These are phyloP conservation scores for Acanthamoeba triangularis DNA, from an alignment of 208 protist genomes.

Conservation along the genomic window DNA sequence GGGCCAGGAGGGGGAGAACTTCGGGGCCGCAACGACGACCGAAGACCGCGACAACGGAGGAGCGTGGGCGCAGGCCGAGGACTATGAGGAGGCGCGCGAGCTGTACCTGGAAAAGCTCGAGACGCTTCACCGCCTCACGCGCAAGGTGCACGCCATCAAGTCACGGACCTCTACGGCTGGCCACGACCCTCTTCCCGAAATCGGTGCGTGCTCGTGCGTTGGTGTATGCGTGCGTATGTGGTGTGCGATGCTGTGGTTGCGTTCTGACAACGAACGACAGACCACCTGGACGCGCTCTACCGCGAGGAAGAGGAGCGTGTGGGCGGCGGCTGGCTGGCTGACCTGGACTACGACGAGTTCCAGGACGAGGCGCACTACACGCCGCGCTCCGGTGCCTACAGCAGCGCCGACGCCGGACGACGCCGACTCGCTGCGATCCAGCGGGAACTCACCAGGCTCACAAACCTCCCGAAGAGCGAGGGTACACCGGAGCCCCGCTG, in stretches of 20 bases:
- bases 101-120: conserved; percentile 6
- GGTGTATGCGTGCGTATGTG: neutral
- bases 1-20: too few relatives aligned
- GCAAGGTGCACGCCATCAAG: conserved; percentile 11
- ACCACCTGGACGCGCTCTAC: neutral
- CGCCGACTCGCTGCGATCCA: neutral
- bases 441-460: neutral
- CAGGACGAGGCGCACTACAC: neutral
- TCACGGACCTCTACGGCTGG: neutral
- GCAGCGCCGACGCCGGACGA: too few relatives aligned
- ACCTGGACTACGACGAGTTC: neutral
- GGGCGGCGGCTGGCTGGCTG: neutral
- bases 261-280: neutral
- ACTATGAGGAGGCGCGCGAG: neutral
- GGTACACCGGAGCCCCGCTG: neutral
- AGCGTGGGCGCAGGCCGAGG: neutral
- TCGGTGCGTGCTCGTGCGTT: neutral
- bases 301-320: neutral
- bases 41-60: too few relatives aligned
- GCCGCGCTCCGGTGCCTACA: neutral
- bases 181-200: neutral
- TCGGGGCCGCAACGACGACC: too few relatives aligned
- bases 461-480: neutral
- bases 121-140: neutral
- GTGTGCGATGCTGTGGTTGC: neutral